Evolutionary conservation across 1,284 basidiomycete genomes (phyloP).

Genomic region (Cystobasidium slooffiae): DNA sequence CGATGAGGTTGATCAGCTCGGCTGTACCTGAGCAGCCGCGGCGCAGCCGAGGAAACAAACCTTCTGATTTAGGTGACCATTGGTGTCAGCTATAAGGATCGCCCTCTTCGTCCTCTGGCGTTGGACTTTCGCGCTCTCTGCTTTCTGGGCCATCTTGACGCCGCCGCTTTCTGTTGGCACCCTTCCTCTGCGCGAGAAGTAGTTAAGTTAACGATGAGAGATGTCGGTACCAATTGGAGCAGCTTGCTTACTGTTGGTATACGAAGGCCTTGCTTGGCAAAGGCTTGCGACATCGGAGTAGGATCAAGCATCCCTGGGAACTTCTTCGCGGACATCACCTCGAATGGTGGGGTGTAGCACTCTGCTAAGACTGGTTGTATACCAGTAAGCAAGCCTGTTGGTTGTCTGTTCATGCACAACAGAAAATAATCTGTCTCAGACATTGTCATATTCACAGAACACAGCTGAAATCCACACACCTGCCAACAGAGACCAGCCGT

Average conservation of each 20-base stretch:
- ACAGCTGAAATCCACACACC: constrained; percentile 29
- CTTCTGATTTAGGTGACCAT: too few relatives aligned
- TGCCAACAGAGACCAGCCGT: constrained; percentile 53
- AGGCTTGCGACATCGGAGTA: constrained; percentile 81
- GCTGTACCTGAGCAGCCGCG: neutral
- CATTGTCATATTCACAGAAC: neutral
- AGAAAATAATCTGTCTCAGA: neutral
- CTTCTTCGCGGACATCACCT: constrained; percentile 85
- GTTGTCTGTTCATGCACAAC: constrained; percentile 2
- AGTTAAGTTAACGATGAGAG: neutral
- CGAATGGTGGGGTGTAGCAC: constrained; percentile 79
- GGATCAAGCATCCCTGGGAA: constrained; percentile 92
- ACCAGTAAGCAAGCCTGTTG: constrained; percentile 20
- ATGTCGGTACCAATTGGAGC: neutral
- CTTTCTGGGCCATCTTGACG: constrained; percentile 16
- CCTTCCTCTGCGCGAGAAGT: constrained; percentile 16
- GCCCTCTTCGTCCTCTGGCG: constrained; percentile 11
- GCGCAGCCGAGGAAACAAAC: too few relatives aligned
- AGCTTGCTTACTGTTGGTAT: constrained; percentile 65
- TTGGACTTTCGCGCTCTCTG: constrained; percentile 3
- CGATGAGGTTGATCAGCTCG: neutral
- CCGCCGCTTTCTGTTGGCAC: constrained; percentile 39
- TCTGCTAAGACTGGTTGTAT: constrained; percentile 20
- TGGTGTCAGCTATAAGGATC: neutral
- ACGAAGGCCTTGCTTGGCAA: constrained; percentile 88